Evolutionary conservation across 73 alveolate species (phyloP).

Genomic region (Tetrahymena malaccensis): DNA sequence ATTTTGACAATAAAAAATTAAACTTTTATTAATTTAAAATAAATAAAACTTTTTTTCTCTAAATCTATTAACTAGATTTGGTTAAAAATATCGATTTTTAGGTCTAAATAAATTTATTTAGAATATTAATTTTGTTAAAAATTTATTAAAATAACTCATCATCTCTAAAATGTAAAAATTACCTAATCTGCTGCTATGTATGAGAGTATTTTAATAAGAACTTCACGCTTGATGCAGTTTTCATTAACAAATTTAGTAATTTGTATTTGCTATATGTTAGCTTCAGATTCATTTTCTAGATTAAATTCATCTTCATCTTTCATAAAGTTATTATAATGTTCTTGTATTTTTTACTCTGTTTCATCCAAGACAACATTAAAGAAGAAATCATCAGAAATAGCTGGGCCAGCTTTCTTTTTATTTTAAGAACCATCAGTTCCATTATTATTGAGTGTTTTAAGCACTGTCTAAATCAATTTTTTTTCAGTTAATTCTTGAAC

Average conservation of each 20-base stretch:
- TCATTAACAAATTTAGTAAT: neutral
- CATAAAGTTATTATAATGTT: neutral
- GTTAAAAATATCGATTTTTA: too few species aligned
- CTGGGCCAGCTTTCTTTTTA: neutral
- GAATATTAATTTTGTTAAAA: too few species aligned
- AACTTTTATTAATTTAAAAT: too few species aligned
- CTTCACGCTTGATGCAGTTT: neutral
- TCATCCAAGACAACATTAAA: neutral
- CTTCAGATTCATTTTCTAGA: neutral
- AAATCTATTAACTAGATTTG: too few species aligned
- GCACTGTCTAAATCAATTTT: neutral
- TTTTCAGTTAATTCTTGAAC: neutral
- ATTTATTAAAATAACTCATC: too few species aligned
- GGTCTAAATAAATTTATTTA: too few species aligned
- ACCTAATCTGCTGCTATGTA: neutral
- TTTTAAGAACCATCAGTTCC: neutral
- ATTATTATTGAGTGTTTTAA: neutral
- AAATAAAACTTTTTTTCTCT: too few species aligned
- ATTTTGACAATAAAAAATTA: too few species aligned
- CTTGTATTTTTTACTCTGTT: neutral
- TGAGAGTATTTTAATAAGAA: neutral
- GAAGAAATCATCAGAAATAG: neutral
- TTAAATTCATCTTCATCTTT: neutral
- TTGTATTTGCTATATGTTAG: neutral
- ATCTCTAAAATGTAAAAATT: neutral